Evolutionary conservation across 2,329 filamentous ascomycete species (phyloP).

Genomic region (Beauveria caledonica): DNA sequence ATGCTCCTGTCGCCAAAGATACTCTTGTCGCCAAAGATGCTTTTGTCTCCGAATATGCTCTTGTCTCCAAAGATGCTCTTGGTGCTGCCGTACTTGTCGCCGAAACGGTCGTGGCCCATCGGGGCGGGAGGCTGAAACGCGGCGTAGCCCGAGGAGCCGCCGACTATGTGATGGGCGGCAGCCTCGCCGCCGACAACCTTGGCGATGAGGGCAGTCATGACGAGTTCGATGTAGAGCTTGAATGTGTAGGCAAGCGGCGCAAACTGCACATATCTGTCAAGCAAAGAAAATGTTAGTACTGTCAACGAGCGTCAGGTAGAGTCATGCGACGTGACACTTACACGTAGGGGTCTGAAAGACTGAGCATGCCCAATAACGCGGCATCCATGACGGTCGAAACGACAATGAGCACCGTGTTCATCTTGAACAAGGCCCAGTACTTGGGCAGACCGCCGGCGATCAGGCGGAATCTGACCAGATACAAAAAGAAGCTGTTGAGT

Average conservation of each 20-base stretch:
- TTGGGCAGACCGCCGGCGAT: slow-evolving; percentile 40
- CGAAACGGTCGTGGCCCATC: background rate
- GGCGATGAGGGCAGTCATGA: slow-evolving; percentile 12
- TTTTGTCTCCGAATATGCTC: background rate
- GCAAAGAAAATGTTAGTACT: background rate
- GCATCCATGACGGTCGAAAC: slow-evolving; percentile 41
- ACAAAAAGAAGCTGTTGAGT: slow-evolving; percentile 43
- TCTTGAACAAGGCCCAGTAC: slow-evolving; percentile 40
- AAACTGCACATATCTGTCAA: slow-evolving; percentile 13
- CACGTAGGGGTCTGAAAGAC: slow-evolving; percentile 13
- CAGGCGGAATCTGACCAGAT: slow-evolving; percentile 35
- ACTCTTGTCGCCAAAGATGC: background rate
- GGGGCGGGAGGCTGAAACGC: background rate
- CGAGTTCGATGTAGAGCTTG: slow-evolving; percentile 12
- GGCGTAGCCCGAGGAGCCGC: background rate
- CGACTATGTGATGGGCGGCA: background rate
- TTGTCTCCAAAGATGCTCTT: slow-evolving; percentile 1
- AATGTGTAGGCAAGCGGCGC: slow-evolving; percentile 11
- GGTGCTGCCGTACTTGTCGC: slow-evolving; percentile 7
- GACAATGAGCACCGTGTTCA: slow-evolving; percentile 39
- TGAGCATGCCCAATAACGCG: slow-evolving; percentile 18
- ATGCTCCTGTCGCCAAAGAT: too few species aligned
- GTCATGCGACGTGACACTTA: background rate
- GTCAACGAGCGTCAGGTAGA: background rate
- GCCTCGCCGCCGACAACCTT: slow-evolving; percentile 10